Evolutionary conservation across 495 filamentous ascomycete genomes (phyloP), one percentile per base, ranked within the genome.

Genomic region (Sphaerosporella brunnea): DNA sequence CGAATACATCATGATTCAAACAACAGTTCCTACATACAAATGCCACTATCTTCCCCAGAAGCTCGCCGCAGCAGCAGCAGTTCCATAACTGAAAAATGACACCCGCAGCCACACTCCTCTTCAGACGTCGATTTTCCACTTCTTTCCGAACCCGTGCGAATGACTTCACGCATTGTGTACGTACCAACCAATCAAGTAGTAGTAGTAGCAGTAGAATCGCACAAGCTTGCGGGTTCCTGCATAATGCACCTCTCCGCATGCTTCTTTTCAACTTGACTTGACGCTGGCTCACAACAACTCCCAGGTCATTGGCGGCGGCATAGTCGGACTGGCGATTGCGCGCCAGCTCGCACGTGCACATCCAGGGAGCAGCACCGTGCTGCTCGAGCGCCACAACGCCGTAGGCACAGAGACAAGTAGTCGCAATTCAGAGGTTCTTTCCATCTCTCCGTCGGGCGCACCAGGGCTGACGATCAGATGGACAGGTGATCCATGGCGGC

Each of bases 401-500:
- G 73, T 84, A 21, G 90, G 92, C 19, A 92, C 77, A 38, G 92
- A 96, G 70, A 97, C 88, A 0, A 88, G 81, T 46, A 83, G 79
- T 56, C 76, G 87, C 51, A 96, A 95, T 64, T 93, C 84, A 52
- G 90, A 95, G 73, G n/a, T n/a, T n/a, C n/a, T n/a, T n/a, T n/a
- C n/a, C n/a, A n/a, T n/a, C n/a, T n/a, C n/a, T n/a, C n/a, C n/a
- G n/a, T n/a, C n/a, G n/a, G n/a, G n/a, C n/a, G n/a, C n/a, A n/a
- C n/a, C n/a, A n/a, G n/a, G n/a, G n/a, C n/a, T n/a, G n/a, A n/a
- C n/a, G n/a, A n/a, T n/a, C n/a, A n/a, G n/a, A n/a, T n/a, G n/a
- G n/a, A n/a, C n/a, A n/a, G n/a, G 88, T 96, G 35, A 93, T 96
- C 48, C 90, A 97, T 56, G 90, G 82, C 1, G 92, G 92, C 34